phyloP scores from a whole-genome alignment of 345 rosid genomes.

The Aquilaria sinensis region DNA sequence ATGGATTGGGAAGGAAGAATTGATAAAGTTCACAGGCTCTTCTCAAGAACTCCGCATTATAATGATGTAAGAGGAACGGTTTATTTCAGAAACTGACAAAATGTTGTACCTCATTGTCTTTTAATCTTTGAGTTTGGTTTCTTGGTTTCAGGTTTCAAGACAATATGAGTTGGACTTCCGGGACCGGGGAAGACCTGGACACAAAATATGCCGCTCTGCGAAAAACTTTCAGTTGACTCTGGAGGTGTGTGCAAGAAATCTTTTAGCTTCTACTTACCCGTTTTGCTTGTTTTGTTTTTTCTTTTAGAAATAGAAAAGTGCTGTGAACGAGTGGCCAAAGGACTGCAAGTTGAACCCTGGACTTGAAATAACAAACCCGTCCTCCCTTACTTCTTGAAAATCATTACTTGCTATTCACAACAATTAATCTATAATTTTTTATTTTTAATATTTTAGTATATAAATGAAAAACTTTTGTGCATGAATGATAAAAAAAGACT shows the following conservation, averaged over 20 bases:
- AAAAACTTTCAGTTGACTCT: slow-evolving; percentile 87
- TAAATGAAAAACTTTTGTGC: too few relatives aligned
- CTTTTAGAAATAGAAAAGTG: too few relatives aligned
- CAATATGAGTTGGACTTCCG: slow-evolving; percentile 78
- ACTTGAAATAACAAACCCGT: too few relatives aligned
- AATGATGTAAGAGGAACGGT: slow-evolving; percentile 40
- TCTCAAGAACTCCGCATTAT: slow-evolving; percentile 65
- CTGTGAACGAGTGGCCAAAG: too few relatives aligned
- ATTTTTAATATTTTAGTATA: too few relatives aligned
- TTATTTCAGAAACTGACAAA: not conserved
- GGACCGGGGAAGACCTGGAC: slow-evolving; percentile 77
- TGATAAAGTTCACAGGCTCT: slow-evolving; percentile 56
- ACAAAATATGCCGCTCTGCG: slow-evolving; percentile 61
- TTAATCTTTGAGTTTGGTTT: not conserved
- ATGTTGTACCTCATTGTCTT: slow-evolving; percentile 1
- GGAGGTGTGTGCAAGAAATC: slow-evolving; percentile 36
- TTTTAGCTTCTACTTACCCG: not conserved
- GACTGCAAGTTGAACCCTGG: too few relatives aligned
- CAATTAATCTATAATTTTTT: too few relatives aligned
- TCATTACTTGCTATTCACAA: too few relatives aligned
- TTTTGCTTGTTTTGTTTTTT: not conserved
- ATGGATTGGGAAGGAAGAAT: slow-evolving; percentile 54
- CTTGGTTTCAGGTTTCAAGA: slow-evolving; percentile 38
- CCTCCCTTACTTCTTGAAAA: too few relatives aligned
- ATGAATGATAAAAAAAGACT: too few relatives aligned